These are phyloP conservation scores for Rutstroemia sydowiana DNA, from an alignment of 2,329 filamentous ascomycete species.

Conservation along the genomic window DNA sequence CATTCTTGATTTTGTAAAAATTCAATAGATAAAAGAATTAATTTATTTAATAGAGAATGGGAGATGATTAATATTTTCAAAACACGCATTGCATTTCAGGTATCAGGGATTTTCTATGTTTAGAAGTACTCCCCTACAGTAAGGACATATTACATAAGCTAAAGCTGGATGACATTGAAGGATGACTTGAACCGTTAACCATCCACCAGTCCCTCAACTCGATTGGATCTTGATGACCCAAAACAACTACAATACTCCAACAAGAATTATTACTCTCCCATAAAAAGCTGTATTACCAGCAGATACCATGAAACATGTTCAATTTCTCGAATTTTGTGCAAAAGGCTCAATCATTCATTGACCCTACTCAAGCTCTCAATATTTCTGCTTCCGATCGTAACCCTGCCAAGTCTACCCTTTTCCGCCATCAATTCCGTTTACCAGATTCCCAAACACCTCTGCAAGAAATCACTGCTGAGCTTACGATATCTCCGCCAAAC, in stretches of 20 bases:
- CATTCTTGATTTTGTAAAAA: too few relatives aligned
- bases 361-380: conserved; percentile 71
- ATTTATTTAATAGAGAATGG: too few relatives aligned
- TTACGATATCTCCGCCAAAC: conserved; percentile 68
- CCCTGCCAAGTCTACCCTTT: conserved; percentile 85
- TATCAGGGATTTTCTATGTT: too few relatives aligned
- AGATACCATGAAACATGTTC: conserved; percentile 43
- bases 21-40: too few relatives aligned
- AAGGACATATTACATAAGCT: background rate
- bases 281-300: conserved; percentile 14
- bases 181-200: conserved; percentile 7
- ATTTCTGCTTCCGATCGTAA: conserved; percentile 68
- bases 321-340: conserved; percentile 77
- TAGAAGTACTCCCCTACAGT: too few relatives aligned
- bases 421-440: conserved; percentile 93
- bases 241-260: background rate
- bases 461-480: conserved; percentile 93
- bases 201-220: conserved; percentile 11
- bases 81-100: too few relatives aligned
- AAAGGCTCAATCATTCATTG: conserved; percentile 92
- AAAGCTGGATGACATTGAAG: conserved; percentile 9
- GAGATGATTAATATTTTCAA: too few relatives aligned
- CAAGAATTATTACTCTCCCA: too few relatives aligned
- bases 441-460: conserved; percentile 87
- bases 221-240: background rate